Evolutionary conservation across 1,284 basidiomycete species (phyloP).

Genomic region (Sporisorium graminicola): DNA sequence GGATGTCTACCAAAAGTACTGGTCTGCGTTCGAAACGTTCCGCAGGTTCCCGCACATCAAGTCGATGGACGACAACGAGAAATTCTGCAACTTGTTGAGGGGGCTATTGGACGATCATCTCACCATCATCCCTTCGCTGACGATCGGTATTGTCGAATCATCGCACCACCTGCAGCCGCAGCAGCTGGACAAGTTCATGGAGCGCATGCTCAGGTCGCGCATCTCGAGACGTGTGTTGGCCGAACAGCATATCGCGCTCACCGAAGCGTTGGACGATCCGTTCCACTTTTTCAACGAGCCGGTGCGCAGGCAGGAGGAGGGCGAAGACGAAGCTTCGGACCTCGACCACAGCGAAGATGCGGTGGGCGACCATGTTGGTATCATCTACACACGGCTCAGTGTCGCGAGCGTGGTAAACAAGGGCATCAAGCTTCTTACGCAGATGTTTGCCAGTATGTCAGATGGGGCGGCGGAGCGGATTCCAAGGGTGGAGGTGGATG

Average conservation of each 20-base stretch:
- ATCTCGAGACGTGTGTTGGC: constrained; percentile 89
- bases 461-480: constrained; percentile 70
- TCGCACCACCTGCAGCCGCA: constrained; percentile 83
- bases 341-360: constrained; percentile 14
- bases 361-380: constrained; percentile 77
- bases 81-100: constrained; percentile 81
- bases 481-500: constrained; percentile 81
- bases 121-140: constrained; percentile 56
- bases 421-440: constrained; percentile 79
- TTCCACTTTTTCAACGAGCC: constrained; percentile 62
- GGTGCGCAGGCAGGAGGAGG: constrained; percentile 6
- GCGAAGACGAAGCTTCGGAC: constrained; percentile 9
- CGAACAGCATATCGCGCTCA: constrained; percentile 88
- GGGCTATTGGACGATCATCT: constrained; percentile 79
- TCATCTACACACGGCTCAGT: constrained; percentile 83
- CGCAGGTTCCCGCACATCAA: constrained; percentile 81
- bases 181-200: constrained; percentile 86
- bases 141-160: constrained; percentile 69
- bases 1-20: constrained; percentile 80
- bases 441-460: constrained; percentile 75
- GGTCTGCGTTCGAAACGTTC: constrained; percentile 73
- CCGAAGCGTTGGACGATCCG: constrained; percentile 72
- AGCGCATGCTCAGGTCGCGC: constrained; percentile 87
- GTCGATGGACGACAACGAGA: constrained; percentile 80
- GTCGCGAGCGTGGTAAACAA: constrained; percentile 73